These are phyloP conservation scores for Dimocarpus longan DNA, from an alignment of 345 rosid species.

Conservation along the genomic window DNA sequence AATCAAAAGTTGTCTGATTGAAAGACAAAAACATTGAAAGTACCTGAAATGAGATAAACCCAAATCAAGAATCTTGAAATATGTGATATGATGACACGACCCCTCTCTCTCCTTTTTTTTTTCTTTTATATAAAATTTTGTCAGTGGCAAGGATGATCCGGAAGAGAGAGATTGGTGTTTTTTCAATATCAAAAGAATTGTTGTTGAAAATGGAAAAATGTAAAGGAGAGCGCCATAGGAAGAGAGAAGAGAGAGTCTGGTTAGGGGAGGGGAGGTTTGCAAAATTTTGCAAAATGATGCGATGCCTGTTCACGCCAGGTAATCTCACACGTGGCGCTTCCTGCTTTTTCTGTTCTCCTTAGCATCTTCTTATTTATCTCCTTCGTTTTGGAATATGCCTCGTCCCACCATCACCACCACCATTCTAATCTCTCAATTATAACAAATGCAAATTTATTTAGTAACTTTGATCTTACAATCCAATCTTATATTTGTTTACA, in stretches of 20 bases:
- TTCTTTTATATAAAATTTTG: too few relatives aligned
- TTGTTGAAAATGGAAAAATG: neutral
- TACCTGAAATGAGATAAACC: constrained; percentile 19
- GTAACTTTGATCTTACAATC: too few relatives aligned
- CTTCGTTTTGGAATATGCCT: constrained; percentile 21
- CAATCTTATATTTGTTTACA: too few relatives aligned
- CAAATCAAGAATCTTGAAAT: constrained; percentile 6
- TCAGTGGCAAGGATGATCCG: neutral
- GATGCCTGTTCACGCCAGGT: constrained; percentile 60
- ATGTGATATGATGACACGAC: neutral
- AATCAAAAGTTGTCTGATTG: constrained; percentile 13
- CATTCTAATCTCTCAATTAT: neutral
- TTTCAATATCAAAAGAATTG: neutral
- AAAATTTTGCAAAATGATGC: constrained; percentile 40
- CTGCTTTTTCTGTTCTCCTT: constrained; percentile 26
- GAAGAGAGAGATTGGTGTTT: neutral
- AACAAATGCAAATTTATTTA: too few relatives aligned
- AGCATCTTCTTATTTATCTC: constrained; percentile 26
- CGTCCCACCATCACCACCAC: neutral
- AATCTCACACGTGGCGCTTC: constrained; percentile 70
- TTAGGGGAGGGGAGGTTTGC: neutral
- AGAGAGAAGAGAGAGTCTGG: constrained; percentile 1
- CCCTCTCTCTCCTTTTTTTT: neutral
- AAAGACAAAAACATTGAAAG: neutral
- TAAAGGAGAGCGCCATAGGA: neutral